phyloP scores from a whole-genome alignment of 1,284 basidiomycete genomes.

The Boletus smithii region DNA sequence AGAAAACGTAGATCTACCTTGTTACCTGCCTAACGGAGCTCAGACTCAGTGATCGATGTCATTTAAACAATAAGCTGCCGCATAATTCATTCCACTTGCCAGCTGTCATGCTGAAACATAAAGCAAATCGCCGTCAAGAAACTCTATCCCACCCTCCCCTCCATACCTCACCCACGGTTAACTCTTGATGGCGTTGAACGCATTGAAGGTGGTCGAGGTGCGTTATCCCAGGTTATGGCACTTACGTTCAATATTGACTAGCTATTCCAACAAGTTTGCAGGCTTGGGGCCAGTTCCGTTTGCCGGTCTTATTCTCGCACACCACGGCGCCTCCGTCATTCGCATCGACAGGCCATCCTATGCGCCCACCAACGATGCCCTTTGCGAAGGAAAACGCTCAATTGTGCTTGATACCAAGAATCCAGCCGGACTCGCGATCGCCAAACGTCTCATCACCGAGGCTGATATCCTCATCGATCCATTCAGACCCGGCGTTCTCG shows the following conservation, averaged over 20 bases:
- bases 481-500: conserved; percentile 80
- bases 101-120: no score
- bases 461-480: conserved; percentile 83
- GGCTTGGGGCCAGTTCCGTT: conserved; percentile 84
- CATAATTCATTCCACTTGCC: no score
- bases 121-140: no score
- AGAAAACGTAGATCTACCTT: no score
- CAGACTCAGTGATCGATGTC: no score
- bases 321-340: conserved; percentile 77
- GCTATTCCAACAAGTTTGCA: conserved; percentile 56
- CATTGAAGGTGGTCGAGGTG: conserved; percentile 59
- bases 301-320: conserved; percentile 75
- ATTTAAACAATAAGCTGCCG: no score
- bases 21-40: no score
- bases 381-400: conserved; percentile 73
- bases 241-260: background rate
- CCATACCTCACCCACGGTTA: background rate
- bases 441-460: conserved; percentile 56
- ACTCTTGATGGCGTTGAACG: conserved; percentile 46
- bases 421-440: conserved; percentile 53
- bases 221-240: conserved; percentile 2
- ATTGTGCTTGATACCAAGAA: conserved; percentile 66
- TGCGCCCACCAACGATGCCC: conserved; percentile 43
- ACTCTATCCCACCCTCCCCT: background rate
- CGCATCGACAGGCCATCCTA: conserved; percentile 65